phyloP scores from a whole-genome alignment of 2,329 filamentous ascomycete species.

The Trichoderma koningiopsis region DNA sequence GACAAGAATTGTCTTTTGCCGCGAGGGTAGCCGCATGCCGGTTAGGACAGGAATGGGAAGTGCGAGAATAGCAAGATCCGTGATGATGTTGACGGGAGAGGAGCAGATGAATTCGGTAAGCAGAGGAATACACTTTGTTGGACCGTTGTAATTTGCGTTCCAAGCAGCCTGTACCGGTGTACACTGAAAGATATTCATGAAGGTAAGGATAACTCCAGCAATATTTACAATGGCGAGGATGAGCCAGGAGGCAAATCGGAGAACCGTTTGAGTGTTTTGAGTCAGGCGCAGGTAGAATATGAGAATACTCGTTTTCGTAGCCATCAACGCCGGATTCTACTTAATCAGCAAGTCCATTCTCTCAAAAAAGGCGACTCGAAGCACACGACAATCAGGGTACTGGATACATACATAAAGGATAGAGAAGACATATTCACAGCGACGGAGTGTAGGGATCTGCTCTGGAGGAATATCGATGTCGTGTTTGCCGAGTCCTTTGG shows the following conservation, averaged over 20 bases:
- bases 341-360: constrained; percentile 16
- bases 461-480: constrained; percentile 59
- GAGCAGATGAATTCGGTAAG: constrained; percentile 70
- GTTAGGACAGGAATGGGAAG: constrained; percentile 88
- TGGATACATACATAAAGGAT: constrained; percentile 57
- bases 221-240: constrained; percentile 77
- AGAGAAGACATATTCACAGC: constrained; percentile 65
- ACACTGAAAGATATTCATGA: constrained; percentile 89
- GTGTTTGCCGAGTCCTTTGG: constrained; percentile 68
- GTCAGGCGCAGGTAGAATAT: constrained; percentile 86
- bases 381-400: background rate
- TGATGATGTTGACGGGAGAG: constrained; percentile 88
- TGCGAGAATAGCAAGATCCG: constrained; percentile 83
- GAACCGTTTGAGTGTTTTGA: constrained; percentile 72
- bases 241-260: constrained; percentile 79
- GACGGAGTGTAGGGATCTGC: constrained; percentile 56
- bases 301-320: constrained; percentile 88
- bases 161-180: constrained; percentile 72
- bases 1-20: constrained; percentile 86
- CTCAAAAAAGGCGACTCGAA: background rate
- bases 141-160: constrained; percentile 40
- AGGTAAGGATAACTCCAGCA: constrained; percentile 75
- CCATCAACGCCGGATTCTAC: constrained; percentile 85
- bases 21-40: constrained; percentile 77
- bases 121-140: constrained; percentile 55